Percentiles rank a stretch among this genome's conserved stretches.
phyloP scores from a whole-genome alignment of 345 rosid genomes.

The Acer campestre region DNA sequence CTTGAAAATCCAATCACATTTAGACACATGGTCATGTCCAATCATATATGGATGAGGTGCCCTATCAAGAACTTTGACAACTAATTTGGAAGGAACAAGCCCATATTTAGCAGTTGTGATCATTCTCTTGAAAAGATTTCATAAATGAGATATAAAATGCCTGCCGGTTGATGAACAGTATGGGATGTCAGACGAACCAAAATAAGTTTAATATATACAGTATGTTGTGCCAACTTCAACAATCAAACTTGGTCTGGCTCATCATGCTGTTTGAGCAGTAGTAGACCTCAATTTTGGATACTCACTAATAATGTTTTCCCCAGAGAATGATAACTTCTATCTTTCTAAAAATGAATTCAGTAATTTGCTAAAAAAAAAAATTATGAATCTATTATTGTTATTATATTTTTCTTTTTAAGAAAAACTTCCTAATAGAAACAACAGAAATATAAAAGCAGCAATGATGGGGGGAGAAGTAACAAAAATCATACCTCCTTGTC shows the following conservation, averaged over 20 bases:
- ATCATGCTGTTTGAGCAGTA: background rate
- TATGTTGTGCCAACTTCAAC: background rate
- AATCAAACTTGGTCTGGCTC: slow-evolving; percentile 5
- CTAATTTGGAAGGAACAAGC: background rate
- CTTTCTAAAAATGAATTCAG: background rate
- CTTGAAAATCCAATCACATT: background rate
- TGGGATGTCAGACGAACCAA: background rate
- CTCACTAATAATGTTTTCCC: background rate
- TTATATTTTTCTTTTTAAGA: too few relatives aligned
- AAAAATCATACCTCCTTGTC: slow-evolving; percentile 48
- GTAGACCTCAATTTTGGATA: background rate
- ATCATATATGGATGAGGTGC: background rate
- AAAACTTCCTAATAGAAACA: too few relatives aligned
- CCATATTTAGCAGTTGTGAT: background rate
- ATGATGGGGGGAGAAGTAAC: background rate
- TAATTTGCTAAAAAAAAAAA: background rate
- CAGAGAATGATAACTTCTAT: background rate
- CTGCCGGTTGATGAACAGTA: background rate
- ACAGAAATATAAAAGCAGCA: too few relatives aligned
- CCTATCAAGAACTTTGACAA: background rate
- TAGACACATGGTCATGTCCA: background rate
- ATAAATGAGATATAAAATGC: background rate
- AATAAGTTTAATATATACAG: background rate
- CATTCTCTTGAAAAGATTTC: background rate
- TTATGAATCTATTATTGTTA: too few relatives aligned